A percentile compares a stretch with the other conserved stretches of the same genome.
Conservation (phyloP, 1,284 basidiomycete species). For the Retiboletus flavoniger region DNA sequence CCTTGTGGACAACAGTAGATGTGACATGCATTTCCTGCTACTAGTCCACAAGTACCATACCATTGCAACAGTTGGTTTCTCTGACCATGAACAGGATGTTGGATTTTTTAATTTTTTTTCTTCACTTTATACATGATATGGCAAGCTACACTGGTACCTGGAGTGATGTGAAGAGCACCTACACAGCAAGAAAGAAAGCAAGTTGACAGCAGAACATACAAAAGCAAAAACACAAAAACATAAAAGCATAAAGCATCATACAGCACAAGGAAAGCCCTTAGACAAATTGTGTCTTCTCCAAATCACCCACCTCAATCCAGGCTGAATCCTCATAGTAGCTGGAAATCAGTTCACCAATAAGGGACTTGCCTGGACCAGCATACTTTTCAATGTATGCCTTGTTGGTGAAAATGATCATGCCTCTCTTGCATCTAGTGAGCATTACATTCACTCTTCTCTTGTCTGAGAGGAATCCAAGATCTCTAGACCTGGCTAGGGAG, state of each 20-base stretch:
- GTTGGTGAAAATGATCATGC: constrained; percentile 65
- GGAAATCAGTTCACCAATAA: constrained; percentile 27
- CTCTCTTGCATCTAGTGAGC: constrained; percentile 64
- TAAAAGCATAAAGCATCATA: constrained; percentile 7
- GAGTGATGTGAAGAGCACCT: background rate
- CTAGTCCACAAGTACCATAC: background rate
- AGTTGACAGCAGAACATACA: constrained; percentile 11
- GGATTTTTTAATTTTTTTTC: background rate
- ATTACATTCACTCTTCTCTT: constrained; percentile 65
- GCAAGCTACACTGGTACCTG: constrained; percentile 6
- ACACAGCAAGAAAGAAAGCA: constrained; percentile 20
- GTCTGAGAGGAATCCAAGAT: constrained; percentile 58
- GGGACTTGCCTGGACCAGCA: constrained; percentile 41
- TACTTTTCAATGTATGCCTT: constrained; percentile 50
- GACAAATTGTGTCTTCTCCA: constrained; percentile 19
- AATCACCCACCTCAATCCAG: constrained; percentile 30
- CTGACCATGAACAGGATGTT: background rate
- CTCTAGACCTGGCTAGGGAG: constrained; percentile 57
- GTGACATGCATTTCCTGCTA: background rate
- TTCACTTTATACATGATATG: constrained; percentile 10
- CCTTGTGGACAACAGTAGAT: background rate
- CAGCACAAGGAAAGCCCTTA: constrained; percentile 2
- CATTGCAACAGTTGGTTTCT: background rate
- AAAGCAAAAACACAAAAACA: background rate
- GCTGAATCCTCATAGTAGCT: constrained; percentile 26